A percentile compares a stretch with the other conserved stretches of the same genome.
Conservation (phyloP, 1,284 basidiomycete genomes). For the Puccinia brachypodii region DNA sequence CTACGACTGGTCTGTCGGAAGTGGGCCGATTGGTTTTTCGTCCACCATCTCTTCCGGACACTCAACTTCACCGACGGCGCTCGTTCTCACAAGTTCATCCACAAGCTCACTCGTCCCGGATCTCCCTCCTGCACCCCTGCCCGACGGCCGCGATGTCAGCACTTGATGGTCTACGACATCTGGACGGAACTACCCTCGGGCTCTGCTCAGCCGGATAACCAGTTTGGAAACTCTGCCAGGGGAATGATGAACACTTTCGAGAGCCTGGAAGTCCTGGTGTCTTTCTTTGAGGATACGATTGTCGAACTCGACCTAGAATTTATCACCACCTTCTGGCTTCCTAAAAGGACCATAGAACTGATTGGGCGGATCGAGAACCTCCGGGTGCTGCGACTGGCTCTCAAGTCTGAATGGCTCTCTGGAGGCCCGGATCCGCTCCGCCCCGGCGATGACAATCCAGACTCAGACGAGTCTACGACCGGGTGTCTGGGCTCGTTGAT, state of each 20-base stretch:
- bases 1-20: conserved; percentile 26
- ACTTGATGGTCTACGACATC: conserved; percentile 17
- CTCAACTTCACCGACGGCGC: conserved; percentile 1
- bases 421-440: not conserved
- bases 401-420: conserved; percentile 11
- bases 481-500: not conserved
- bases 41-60: conserved; percentile 15
- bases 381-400: not conserved
- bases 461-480: not conserved
- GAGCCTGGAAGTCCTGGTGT: not conserved
- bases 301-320: conserved; percentile 38
- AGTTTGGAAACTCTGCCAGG: not conserved
- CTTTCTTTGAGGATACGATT: conserved; percentile 23
- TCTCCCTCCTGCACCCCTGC: not conserved
- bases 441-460: not conserved
- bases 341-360: not conserved
- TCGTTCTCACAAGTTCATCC: not conserved
- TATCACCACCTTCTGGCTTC: conserved; percentile 10
- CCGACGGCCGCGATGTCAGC: not conserved
- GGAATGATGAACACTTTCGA: conserved; percentile 14
- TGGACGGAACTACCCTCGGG: not conserved
- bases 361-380: conserved; percentile 18
- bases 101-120: not conserved
- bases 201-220: not conserved
- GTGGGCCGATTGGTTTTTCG: conserved; percentile 20